Evolutionary conservation across 306 rosid genomes (phyloP).

Genomic region (Rosa chinensis): DNA sequence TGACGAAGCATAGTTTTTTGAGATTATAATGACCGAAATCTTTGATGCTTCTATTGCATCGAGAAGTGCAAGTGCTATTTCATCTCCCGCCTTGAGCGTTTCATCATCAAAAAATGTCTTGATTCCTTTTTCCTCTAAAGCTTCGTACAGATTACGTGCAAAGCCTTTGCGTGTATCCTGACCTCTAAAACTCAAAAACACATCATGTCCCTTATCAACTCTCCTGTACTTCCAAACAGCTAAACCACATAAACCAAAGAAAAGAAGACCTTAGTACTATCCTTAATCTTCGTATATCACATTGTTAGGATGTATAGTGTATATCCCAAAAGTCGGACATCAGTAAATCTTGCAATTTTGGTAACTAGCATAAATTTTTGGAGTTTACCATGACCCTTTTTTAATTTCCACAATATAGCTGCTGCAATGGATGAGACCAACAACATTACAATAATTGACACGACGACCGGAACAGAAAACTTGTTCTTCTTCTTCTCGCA

Average conservation of each 20-base stretch:
- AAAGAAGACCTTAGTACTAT: too few relatives aligned
- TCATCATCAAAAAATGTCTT: background rate
- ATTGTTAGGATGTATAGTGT: too few relatives aligned
- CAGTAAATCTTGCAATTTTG: too few relatives aligned
- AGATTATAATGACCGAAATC: background rate
- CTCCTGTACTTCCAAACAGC: too few relatives aligned
- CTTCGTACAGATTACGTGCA: background rate
- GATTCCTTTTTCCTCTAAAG: background rate
- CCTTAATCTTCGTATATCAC: too few relatives aligned
- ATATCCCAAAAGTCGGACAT: too few relatives aligned
- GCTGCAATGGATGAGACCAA: background rate
- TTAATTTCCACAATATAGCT: background rate
- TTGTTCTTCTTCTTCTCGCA: background rate
- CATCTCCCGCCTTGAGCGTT: background rate
- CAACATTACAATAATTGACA: background rate
- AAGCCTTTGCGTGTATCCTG: background rate
- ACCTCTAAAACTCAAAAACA: background rate
- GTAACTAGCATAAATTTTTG: background rate
- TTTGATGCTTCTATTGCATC: background rate
- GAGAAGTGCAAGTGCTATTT: background rate
- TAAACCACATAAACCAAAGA: too few relatives aligned
- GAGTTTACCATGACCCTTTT: background rate
- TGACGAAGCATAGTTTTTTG: background rate
- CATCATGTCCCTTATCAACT: too few relatives aligned
- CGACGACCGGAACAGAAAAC: background rate